Evolutionary conservation across 768 basidiomycete genomes (phyloP).

Genomic region (Sarcomyxa edulis): DNA sequence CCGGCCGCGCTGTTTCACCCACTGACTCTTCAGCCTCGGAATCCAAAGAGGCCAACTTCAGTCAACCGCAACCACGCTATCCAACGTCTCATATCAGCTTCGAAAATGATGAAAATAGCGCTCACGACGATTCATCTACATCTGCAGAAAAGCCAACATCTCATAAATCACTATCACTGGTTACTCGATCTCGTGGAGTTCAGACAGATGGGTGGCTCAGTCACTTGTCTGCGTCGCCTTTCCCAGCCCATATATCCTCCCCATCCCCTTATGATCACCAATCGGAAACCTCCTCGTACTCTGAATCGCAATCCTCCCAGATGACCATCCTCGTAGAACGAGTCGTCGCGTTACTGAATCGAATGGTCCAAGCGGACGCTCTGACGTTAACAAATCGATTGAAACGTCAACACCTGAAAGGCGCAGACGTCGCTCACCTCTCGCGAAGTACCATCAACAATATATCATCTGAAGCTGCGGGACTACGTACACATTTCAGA

Average conservation of each 20-base stretch:
- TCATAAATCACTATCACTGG: conserved; percentile 42
- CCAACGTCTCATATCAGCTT: conserved; percentile 31
- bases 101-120: conserved; percentile 37
- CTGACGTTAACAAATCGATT: conserved; percentile 84
- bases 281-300: conserved; percentile 74
- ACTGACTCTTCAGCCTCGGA: conserved; percentile 31
- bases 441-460: conserved; percentile 76
- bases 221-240: conserved; percentile 24
- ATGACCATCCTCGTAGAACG: conserved; percentile 60
- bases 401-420: conserved; percentile 83
- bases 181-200: conserved; percentile 58
- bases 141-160: conserved; percentile 30
- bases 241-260: conserved; percentile 31
- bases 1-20: conserved; percentile 38
- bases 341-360: conserved; percentile 46
- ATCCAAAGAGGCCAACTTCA: conserved; percentile 20
- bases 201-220: conserved; percentile 55
- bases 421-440: conserved; percentile 82
- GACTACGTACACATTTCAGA: conserved; percentile 72
- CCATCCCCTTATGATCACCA: conserved; percentile 50
- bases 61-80: conserved; percentile 21
- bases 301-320: conserved; percentile 44
- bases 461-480: conserved; percentile 65
- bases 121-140: conserved; percentile 23
- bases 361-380: conserved; percentile 75